phyloP scores from a whole-genome alignment of 2,329 filamentous ascomycete species.

The Cercospora sesami region DNA sequence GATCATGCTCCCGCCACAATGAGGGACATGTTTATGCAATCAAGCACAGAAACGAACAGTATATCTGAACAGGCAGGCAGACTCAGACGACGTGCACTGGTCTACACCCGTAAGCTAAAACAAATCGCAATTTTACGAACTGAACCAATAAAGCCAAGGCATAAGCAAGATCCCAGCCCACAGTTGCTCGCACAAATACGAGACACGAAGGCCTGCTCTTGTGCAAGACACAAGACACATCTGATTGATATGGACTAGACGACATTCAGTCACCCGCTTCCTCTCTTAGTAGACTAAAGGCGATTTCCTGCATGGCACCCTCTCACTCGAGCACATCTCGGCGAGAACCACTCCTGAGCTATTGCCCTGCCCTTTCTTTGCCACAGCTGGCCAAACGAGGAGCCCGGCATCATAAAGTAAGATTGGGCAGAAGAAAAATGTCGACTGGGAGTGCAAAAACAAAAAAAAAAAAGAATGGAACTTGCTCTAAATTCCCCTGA shows the following conservation, averaged over 20 bases:
- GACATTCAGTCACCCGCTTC: no score
- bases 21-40: background rate
- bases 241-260: no score
- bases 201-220: background rate
- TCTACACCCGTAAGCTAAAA: background rate
- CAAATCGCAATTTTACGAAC: background rate
- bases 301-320: no score
- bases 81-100: background rate
- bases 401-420: background rate
- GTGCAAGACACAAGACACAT: background rate
- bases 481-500: background rate
- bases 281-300: no score
- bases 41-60: background rate
- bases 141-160: background rate
- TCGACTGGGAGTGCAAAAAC: background rate
- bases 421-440: background rate
- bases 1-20: background rate
- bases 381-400: no score
- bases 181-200: background rate
- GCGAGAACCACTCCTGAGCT: no score
- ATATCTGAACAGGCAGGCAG: background rate
- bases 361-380: no score
- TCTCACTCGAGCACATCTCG: no score
- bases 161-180: background rate
- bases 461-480: fast-evolving